phyloP scores from a whole-genome alignment of 805 yeast species.

The Sugiyamaella qingdaonensis region DNA sequence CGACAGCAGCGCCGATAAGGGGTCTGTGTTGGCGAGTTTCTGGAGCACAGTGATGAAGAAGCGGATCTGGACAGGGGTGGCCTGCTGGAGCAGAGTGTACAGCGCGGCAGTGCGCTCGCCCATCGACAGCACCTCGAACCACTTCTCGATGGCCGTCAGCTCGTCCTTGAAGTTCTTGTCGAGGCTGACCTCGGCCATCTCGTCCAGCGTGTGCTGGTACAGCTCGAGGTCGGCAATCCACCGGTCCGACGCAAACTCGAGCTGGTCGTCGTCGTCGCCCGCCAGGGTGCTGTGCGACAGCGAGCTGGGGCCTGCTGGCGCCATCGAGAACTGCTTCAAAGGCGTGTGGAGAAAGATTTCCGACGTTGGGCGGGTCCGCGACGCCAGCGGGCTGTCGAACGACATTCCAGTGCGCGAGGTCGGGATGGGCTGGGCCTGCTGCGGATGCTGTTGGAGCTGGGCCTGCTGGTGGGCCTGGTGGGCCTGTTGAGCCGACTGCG shows the following conservation, averaged over 20 bases:
- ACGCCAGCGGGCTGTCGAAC: constrained; percentile 23
- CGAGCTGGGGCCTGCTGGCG: constrained; percentile 2
- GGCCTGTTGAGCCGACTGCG: neutral
- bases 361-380: constrained; percentile 23
- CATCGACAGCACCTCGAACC: constrained; percentile 37
- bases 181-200: constrained; percentile 30
- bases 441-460: constrained; percentile 9
- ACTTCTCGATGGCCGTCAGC: constrained; percentile 35
- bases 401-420: neutral
- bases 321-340: constrained; percentile 5
- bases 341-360: constrained; percentile 26
- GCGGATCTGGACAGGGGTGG: constrained; percentile 33
- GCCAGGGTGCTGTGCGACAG: neutral
- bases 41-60: constrained; percentile 33
- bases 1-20: constrained; percentile 18
- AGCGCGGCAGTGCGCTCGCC: constrained; percentile 38
- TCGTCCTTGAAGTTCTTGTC: constrained; percentile 33
- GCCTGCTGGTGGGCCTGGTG: constrained; percentile 6
- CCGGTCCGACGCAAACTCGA: constrained; percentile 28
- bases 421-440: constrained; percentile 6
- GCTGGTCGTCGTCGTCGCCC: constrained; percentile 9
- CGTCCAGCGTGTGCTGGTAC: constrained; percentile 30
- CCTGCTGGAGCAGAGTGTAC: constrained; percentile 34
- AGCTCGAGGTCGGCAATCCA: constrained; percentile 34
- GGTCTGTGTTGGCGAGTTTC: constrained; percentile 24